phyloP scores from a whole-genome alignment of 345 rosid genomes.

The Gossypium bickii region DNA sequence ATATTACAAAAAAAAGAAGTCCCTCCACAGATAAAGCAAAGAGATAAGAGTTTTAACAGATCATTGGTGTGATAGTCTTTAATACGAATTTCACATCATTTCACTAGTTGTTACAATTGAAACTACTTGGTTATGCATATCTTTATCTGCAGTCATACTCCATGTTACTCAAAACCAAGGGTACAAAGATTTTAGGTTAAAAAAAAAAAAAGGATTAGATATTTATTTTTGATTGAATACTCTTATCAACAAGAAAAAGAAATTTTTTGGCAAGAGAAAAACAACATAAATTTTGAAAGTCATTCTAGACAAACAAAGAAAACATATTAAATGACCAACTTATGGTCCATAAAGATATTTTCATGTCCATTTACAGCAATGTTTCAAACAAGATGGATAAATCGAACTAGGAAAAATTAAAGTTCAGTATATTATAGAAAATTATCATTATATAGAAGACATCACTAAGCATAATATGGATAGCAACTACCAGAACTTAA shows the following conservation, averaged over 20 bases:
- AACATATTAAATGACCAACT: background rate
- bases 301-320: slow-evolving; percentile 1
- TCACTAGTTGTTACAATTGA: background rate
- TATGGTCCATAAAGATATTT: background rate
- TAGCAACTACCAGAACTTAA: background rate
- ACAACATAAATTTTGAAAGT: background rate
- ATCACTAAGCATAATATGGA: background rate
- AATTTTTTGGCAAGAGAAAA: background rate
- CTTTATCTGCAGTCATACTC: background rate
- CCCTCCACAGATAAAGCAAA: background rate
- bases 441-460: background rate
- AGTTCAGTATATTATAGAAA: background rate
- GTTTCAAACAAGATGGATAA: background rate
- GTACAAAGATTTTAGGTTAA: background rate
- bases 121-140: background rate
- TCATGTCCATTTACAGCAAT: background rate
- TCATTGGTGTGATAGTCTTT: background rate
- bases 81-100: background rate
- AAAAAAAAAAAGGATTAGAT: background rate
- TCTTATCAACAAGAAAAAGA: background rate
- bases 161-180: background rate
- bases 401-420: background rate
- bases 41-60: background rate
- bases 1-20: background rate
- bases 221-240: background rate